Percentiles rank a stretch among this genome's conserved stretches.
Conservation (phyloP, 257 asterid species). For the Cruciata laevipes region DNA sequence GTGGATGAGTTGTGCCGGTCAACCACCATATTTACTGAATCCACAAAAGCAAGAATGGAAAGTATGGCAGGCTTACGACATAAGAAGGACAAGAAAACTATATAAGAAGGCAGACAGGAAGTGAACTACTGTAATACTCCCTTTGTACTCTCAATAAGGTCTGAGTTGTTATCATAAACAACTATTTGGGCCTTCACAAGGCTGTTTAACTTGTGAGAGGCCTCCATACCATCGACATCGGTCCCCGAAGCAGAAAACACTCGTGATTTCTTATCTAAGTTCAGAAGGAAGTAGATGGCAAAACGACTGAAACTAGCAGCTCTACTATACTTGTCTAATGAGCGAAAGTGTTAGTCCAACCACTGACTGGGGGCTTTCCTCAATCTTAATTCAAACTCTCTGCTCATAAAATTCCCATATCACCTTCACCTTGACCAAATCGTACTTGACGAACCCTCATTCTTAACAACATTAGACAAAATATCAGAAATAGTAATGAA, state of each 20-base stretch:
- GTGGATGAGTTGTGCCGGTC: constrained; percentile 39
- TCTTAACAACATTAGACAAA: constrained; percentile 27
- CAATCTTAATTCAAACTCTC: constrained; percentile 65
- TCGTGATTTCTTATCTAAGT: too few species aligned
- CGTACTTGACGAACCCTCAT: constrained; percentile 29
- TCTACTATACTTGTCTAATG: constrained; percentile 30
- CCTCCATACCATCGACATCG: constrained; percentile 28
- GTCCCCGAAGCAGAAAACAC: too few species aligned
- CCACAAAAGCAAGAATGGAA: constrained; percentile 73
- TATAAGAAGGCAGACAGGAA: too few species aligned
- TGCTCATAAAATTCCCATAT: constrained; percentile 89
- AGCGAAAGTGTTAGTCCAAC: constrained; percentile 18
- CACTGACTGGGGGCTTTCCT: constrained; percentile 49
- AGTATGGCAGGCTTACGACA: too few species aligned
- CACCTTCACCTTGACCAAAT: constrained; percentile 33
- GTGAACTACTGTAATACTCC: too few species aligned
- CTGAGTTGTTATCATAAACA: constrained; percentile 66
- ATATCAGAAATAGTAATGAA: constrained; percentile 61
- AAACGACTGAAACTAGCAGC: constrained; percentile 71
- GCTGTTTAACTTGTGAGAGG: constrained; percentile 56
- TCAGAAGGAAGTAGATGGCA: constrained; percentile 60
- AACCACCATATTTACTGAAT: constrained; percentile 50
- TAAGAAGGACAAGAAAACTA: too few species aligned
- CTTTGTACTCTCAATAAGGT: constrained; percentile 50
- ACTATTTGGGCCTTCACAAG: constrained; percentile 90